Evolutionary conservation across 2,329 filamentous ascomycete species (phyloP).

Genomic region (Stemphylium vesicarium): DNA sequence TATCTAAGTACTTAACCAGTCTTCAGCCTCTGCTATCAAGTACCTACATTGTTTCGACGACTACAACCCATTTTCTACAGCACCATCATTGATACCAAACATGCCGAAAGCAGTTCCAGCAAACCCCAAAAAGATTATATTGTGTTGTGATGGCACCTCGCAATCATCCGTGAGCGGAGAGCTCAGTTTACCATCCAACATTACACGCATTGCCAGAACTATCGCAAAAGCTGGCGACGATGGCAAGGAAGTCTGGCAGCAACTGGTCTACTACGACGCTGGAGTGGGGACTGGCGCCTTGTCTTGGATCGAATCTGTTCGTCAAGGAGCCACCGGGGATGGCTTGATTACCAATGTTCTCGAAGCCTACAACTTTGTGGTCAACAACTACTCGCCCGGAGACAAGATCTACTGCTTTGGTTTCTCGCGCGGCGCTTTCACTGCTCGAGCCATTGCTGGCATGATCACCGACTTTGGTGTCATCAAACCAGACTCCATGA

Average conservation of each 20-base stretch:
- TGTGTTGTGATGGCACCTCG: slow-evolving; percentile 30
- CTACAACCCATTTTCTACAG: no score
- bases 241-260: slow-evolving; percentile 21
- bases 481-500: slow-evolving; percentile 11
- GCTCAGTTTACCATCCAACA: slow-evolving; percentile 9
- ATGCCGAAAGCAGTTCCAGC: no score
- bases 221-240: slow-evolving; percentile 7
- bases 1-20: no score
- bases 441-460: slow-evolving; percentile 27
- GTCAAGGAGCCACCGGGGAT: slow-evolving; percentile 24
- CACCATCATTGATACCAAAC: no score
- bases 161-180: slow-evolving; percentile 8
- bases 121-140: slow-evolving; percentile 16
- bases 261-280: slow-evolving; percentile 55
- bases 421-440: slow-evolving; percentile 51
- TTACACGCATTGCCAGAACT: slow-evolving; percentile 2
- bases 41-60: no score
- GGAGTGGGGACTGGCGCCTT: slow-evolving; percentile 48
- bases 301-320: not conserved
- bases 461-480: slow-evolving; percentile 29
- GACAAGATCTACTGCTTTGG: slow-evolving; percentile 51
- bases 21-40: no score
- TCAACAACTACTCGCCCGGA: slow-evolving; percentile 54
- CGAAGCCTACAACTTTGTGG: slow-evolving; percentile 66
- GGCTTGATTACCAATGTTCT: slow-evolving; percentile 58